phyloP scores from a whole-genome alignment of 805 yeast genomes.

The Candida qinlingensis region DNA sequence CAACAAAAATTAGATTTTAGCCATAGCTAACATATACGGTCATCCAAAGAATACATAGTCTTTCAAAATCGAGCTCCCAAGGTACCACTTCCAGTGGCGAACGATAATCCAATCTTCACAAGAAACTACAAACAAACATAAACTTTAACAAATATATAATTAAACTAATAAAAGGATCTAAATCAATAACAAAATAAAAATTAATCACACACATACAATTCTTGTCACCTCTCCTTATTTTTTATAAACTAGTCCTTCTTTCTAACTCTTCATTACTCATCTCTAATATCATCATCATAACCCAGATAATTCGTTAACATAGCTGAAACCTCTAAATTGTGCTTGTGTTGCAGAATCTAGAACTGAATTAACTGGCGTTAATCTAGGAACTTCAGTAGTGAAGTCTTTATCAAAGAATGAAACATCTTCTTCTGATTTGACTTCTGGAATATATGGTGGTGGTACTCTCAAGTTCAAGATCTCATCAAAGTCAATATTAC shows the following conservation, averaged over 20 bases:
- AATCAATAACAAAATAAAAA: not conserved
- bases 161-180: too few species aligned
- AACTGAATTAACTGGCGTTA: conserved; percentile 90
- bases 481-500: conserved; percentile 86
- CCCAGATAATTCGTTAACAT: conserved; percentile 57
- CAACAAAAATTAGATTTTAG: too few species aligned
- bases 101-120: too few species aligned
- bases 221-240: too few species aligned
- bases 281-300: conserved; percentile 17
- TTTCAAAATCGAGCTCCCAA: too few species aligned
- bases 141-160: too few species aligned
- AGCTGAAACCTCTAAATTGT: conserved; percentile 95
- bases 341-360: conserved; percentile 87
- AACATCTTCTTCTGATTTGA: conserved; percentile 83
- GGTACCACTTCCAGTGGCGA: too few species aligned
- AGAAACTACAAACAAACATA: too few species aligned
- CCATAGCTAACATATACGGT: too few species aligned
- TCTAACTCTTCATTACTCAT: not conserved
- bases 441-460: conserved; percentile 89
- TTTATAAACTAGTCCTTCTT: not conserved
- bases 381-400: conserved; percentile 88
- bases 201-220: not conserved
- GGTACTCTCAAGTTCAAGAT: conserved; percentile 62
- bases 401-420: conserved; percentile 92
- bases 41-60: too few species aligned